Evolutionary conservation across 192 early-diverging fungal species (phyloP).

Genomic region (Chytriomyces confervae): DNA sequence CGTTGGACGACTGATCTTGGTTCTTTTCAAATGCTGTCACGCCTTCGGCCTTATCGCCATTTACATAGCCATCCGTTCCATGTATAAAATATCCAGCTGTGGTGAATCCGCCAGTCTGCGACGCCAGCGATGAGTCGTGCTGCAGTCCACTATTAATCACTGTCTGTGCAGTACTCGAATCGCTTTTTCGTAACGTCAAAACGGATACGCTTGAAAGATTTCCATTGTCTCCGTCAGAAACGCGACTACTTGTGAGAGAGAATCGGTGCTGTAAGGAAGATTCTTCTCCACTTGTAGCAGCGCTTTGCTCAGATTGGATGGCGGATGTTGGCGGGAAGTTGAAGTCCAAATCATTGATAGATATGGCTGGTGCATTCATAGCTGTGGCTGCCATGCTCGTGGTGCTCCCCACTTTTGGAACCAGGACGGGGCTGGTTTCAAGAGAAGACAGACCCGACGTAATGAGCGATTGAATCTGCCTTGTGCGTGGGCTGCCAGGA

Average conservation of each 20-base stretch:
- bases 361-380: not conserved
- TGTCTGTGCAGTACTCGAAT: not conserved
- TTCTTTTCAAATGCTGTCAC: not conserved
- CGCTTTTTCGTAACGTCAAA: not conserved
- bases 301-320: not conserved
- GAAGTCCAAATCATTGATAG: conserved; percentile 20
- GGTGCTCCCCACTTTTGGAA: not conserved
- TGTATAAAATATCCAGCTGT: not conserved
- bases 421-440: not conserved
- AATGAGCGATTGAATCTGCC: not conserved
- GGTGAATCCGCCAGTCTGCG: not conserved
- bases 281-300: not conserved
- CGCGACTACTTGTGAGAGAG: too few relatives aligned
- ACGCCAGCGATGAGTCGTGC: not conserved
- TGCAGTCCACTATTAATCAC: not conserved
- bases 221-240: too few relatives aligned
- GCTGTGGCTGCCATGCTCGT: not conserved
- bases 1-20: not conserved
- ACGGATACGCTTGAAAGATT: not conserved
- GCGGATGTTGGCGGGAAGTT: not conserved
- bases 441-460: conserved; percentile 9
- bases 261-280: not conserved
- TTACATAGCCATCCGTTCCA: not conserved
- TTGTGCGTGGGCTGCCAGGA: too few relatives aligned
- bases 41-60: not conserved